Evolutionary conservation across 805 yeast genomes (phyloP), one percentile per base, ranked within the genome.

Genomic region (Torulaspora delbrueckii): DNA sequence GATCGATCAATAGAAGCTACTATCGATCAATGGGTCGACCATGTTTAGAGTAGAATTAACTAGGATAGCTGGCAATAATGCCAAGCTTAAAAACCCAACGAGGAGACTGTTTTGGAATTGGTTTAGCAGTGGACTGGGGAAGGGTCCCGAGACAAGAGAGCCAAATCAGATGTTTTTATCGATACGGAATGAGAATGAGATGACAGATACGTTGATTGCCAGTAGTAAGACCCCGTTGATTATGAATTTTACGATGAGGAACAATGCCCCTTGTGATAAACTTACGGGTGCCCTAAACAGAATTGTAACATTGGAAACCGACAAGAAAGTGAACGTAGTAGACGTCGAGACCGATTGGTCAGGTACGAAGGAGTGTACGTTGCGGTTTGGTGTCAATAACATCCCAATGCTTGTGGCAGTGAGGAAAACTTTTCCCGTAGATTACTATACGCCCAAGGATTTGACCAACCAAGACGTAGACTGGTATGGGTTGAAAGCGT

Each of bases 361-460:
- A 8, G 88, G 76, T 2, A 81, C 82, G 18, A 72, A 74, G 39
- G 85, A 78, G 8, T 65, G 86, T 45, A 63, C 78, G 63, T 62
- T 74, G 36, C 73, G 81, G 37, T 87, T 82, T 59, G 72, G 74
- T 23, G 76, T 81, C 16, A 68, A 67, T 24, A 67, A 71, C 27
- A 71, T 86, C 4, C 96, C 96, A 2, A 74, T 83, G 0, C 66
- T 86, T 3, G 81, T 87, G 1, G 78, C 83, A 7, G 72, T 86
- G 40, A 70, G 76, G 49, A 84, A 84, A 45, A 88, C 85, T 42
- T 67, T 82, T 53, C 83, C 83, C 1, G 67, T 65, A 10, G 75
- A 71, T 32, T 56, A 64, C 25, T 77, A 69, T 49, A 57, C 54
- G 3, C 56, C 60, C 23, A 65, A 65, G 7, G 59, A 58, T 46